phyloP scores from a whole-genome alignment of 2,329 filamentous ascomycete genomes.

The Aspergillus felis region DNA sequence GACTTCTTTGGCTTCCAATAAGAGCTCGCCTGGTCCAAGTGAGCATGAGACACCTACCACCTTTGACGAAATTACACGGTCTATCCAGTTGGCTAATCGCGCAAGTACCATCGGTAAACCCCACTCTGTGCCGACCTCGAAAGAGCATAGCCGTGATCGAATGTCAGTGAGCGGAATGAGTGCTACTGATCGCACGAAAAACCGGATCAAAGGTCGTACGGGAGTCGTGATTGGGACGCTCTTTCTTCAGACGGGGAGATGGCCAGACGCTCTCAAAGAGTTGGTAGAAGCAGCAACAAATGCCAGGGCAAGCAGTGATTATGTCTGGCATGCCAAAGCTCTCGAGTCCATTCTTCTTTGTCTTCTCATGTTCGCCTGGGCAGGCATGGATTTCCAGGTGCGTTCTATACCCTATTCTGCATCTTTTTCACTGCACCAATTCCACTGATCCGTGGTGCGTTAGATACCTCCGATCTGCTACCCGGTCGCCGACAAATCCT shows the following conservation, averaged over 20 bases:
- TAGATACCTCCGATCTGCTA: constrained; percentile 54
- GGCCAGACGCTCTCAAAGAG: constrained; percentile 82
- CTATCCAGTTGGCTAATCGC: constrained; percentile 37
- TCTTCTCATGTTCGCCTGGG: constrained; percentile 79
- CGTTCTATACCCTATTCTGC: constrained; percentile 1
- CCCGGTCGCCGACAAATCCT: constrained; percentile 47
- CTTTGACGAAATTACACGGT: constrained; percentile 50
- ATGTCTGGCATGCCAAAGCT: constrained; percentile 96
- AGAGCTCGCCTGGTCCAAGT: constrained; percentile 32
- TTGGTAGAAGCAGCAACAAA: constrained; percentile 74
- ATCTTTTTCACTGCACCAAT: not conserved
- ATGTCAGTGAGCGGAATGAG: constrained; percentile 67
- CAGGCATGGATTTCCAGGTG: constrained; percentile 69
- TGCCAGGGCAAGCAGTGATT: constrained; percentile 77
- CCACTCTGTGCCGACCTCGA: constrained; percentile 40
- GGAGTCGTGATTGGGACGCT: constrained; percentile 78
- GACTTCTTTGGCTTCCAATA: constrained; percentile 37
- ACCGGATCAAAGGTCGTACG: constrained; percentile 75
- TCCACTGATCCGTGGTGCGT: constrained; percentile 7
- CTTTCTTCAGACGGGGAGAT: constrained; percentile 83
- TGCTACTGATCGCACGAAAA: constrained; percentile 70
- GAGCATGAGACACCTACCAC: constrained; percentile 49
- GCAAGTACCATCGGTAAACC: constrained; percentile 37
- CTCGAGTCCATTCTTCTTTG: constrained; percentile 82
- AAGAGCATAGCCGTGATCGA: constrained; percentile 57